Conservation (phyloP, 2,329 filamentous ascomycete genomes). For the Penicillium aurantiogriseum region DNA sequence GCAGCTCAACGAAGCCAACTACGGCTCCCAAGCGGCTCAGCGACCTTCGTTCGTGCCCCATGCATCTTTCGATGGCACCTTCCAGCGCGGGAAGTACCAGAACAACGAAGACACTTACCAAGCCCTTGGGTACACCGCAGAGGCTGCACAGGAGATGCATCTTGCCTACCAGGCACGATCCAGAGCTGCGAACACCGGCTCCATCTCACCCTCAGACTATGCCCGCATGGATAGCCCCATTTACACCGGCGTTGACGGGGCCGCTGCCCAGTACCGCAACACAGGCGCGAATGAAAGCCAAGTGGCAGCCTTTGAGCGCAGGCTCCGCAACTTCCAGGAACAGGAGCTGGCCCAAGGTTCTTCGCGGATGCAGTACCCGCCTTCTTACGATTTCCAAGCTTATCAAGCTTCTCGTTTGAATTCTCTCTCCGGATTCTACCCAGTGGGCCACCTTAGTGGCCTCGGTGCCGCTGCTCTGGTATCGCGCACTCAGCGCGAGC, state of each 20-base stretch:
- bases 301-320: constrained; percentile 49
- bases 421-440: constrained; percentile 39
- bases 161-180: constrained; percentile 40
- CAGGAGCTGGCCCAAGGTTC: constrained; percentile 34
- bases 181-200: constrained; percentile 46
- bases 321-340: constrained; percentile 49
- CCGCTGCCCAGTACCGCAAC: constrained; percentile 47
- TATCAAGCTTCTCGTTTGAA: constrained; percentile 35
- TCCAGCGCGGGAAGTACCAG: constrained; percentile 46
- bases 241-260: constrained; percentile 48
- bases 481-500: constrained; percentile 52
- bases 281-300: constrained; percentile 45
- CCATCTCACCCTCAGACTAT: constrained; percentile 48
- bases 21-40: constrained; percentile 32
- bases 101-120: constrained; percentile 33
- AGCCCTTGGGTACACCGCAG: constrained; percentile 26
- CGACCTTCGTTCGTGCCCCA: constrained; percentile 33
- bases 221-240: constrained; percentile 47
- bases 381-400: constrained; percentile 35
- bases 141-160: constrained; percentile 32
- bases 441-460: constrained; percentile 31
- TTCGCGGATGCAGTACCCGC: constrained; percentile 32
- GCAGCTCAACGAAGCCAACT: constrained; percentile 36
- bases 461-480: constrained; percentile 37
- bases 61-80: constrained; percentile 47